Base-by-base conservation (phyloP, 306 rosid genomes). In the Corylus heterophylla region DNA sequence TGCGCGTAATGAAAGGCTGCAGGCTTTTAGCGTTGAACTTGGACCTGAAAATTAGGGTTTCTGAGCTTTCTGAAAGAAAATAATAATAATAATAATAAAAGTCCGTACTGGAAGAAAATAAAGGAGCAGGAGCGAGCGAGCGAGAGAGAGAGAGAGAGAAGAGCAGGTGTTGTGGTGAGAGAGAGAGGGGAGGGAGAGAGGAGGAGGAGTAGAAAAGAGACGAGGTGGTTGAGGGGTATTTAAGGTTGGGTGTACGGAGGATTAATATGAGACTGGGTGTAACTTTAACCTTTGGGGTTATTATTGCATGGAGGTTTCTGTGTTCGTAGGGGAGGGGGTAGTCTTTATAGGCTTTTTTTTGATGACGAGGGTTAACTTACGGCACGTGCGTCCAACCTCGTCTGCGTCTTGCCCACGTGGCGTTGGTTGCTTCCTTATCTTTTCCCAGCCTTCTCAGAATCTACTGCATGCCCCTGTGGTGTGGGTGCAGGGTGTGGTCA, bases 211-310 rank as follows among this genome's bases (percentile, higher is more conserved):
- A 54, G 18, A 71, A 75, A 66, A 45, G 62, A 45, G 76, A 74
- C 62, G 82, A 69, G 83, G 84, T 86, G 0, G 90, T 85, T 90
- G 93, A 52, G 84, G 78, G 81, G 92, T 90, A 92, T 90, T 92
- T 92, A 94, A 84, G 89, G 85, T 71, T 3, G 59, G 67, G 1
- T 54, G 83, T 89, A 78, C 80, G 82, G 71, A 13, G 45, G 45
- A 8, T 42, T 42, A 42, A 42, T 42, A 5, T 42, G 45, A 1
- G 45, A 42, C 1, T 42, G 45, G 45, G 45, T 42, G 6, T 42
- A 42, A 42, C 45, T 42, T 42, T 42, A 42, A 42, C 45, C 45
- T 5, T 42, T 2, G 35, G 45, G 45, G 45, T 42, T 42, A 42
- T 42, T 42, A 42, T 42, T 42, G 45, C 45, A 42, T 42, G 45